Evolutionary conservation across 768 basidiomycete genomes (phyloP).

Genomic region (Amanita thiersii): DNA sequence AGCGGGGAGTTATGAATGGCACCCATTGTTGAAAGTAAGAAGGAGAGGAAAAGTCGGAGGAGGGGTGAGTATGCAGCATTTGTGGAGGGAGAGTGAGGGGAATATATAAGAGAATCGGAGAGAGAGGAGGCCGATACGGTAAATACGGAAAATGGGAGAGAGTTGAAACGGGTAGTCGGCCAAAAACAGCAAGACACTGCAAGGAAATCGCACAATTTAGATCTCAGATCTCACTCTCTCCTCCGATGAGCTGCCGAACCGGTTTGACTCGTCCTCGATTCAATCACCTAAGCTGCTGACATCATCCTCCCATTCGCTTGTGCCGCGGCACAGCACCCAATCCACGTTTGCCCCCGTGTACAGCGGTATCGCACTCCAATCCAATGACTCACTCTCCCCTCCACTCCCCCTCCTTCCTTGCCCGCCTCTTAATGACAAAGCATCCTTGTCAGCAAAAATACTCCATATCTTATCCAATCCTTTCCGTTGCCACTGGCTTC

Average conservation of each 20-base stretch:
- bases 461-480: neutral
- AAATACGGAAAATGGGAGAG: constrained; percentile 18
- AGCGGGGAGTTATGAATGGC: constrained; percentile 24
- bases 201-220: neutral
- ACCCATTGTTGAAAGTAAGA: constrained; percentile 18
- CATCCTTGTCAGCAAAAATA: too few species aligned
- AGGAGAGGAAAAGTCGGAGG: constrained; percentile 15
- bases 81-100: constrained; percentile 14
- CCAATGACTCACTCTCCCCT: too few species aligned
- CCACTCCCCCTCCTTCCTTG: too few species aligned
- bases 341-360: constrained; percentile 4
- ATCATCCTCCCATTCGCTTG: neutral
- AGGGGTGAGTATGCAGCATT: constrained; percentile 13
- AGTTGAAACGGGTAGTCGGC: constrained; percentile 13
- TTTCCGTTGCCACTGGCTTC: neutral
- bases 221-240: neutral
- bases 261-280: neutral
- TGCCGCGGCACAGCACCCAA: constrained; percentile 5
- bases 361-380: neutral
- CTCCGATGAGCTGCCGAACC: neutral
- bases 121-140: constrained; percentile 24
- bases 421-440: too few species aligned
- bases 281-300: too few species aligned
- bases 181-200: neutral
- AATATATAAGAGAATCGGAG: constrained; percentile 26